Conservation (phyloP, 129 eudicot species). For the Erigeron canadensis region DNA sequence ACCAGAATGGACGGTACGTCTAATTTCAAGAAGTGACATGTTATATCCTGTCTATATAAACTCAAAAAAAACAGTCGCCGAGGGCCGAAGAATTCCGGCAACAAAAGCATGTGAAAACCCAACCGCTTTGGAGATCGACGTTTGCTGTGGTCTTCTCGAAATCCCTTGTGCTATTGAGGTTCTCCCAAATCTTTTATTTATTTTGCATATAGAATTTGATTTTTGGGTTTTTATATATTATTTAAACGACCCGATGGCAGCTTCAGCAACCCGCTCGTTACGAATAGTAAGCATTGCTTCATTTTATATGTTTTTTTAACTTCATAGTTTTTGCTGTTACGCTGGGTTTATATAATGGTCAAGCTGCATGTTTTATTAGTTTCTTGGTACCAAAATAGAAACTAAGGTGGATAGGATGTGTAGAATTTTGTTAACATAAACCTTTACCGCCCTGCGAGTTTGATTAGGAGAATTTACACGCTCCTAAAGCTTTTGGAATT, state of each 20-base stretch:
- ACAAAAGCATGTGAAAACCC: constrained; percentile 92
- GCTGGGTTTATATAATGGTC: neutral
- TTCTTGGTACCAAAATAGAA: neutral
- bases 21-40: constrained; percentile 66
- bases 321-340: neutral
- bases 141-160: constrained; percentile 74
- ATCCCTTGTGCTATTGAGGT: constrained; percentile 87
- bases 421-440: neutral
- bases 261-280: constrained; percentile 56
- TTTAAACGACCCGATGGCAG: constrained; percentile 81
- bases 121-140: constrained; percentile 67
- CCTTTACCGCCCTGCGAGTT: neutral
- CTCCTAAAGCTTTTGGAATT: neutral
- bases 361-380: neutral
- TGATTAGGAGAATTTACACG: neutral
- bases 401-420: neutral
- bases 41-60: constrained; percentile 84
- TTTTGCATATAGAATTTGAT: too few species aligned
- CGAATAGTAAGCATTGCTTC: constrained; percentile 66
- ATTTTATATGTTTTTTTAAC: neutral
- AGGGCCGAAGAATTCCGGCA: constrained; percentile 69
- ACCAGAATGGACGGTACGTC: constrained; percentile 24
- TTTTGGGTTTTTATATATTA: neutral
- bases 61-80: constrained; percentile 90
- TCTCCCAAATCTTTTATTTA: too few species aligned